phyloP scores from a whole-genome alignment of 1,284 basidiomycete species.

The Fistulinella cinereoalba region DNA sequence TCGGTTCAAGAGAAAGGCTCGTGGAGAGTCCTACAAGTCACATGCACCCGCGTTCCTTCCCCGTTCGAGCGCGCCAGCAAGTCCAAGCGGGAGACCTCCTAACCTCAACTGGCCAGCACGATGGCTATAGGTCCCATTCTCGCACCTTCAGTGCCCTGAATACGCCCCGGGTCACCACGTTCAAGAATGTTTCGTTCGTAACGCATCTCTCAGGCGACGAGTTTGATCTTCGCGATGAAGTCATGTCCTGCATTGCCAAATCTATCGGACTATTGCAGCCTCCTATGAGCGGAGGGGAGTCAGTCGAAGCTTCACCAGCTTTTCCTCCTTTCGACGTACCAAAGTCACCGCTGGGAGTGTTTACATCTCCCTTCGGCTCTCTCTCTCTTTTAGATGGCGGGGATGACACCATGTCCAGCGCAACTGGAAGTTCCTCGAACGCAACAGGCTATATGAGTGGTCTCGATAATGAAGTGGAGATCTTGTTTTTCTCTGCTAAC shows the following conservation, averaged over 20 bases:
- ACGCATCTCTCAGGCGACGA: constrained; percentile 45
- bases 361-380: constrained; percentile 82
- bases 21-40: constrained; percentile 24
- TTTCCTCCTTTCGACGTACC: constrained; percentile 53
- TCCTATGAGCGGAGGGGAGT: constrained; percentile 62
- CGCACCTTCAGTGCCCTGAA: constrained; percentile 52
- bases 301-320: constrained; percentile 63
- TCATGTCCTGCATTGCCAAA: constrained; percentile 97
- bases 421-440: constrained; percentile 61
- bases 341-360: constrained; percentile 43
- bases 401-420: constrained; percentile 60
- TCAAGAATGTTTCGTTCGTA: constrained; percentile 32
- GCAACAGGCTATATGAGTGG: constrained; percentile 65
- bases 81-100: constrained; percentile 72
- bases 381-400: constrained; percentile 77
- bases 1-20: constrained; percentile 22
- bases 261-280: constrained; percentile 95
- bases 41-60: constrained; percentile 23
- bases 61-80: constrained; percentile 40
- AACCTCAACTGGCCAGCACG: constrained; percentile 47
- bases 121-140: constrained; percentile 45
- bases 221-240: constrained; percentile 90
- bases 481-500: constrained; percentile 89
- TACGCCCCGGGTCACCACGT: constrained; percentile 43
- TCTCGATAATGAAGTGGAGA: constrained; percentile 94